Conservation (phyloP, 352 stramenopile species). For the Phytophthora multivora region DNA sequence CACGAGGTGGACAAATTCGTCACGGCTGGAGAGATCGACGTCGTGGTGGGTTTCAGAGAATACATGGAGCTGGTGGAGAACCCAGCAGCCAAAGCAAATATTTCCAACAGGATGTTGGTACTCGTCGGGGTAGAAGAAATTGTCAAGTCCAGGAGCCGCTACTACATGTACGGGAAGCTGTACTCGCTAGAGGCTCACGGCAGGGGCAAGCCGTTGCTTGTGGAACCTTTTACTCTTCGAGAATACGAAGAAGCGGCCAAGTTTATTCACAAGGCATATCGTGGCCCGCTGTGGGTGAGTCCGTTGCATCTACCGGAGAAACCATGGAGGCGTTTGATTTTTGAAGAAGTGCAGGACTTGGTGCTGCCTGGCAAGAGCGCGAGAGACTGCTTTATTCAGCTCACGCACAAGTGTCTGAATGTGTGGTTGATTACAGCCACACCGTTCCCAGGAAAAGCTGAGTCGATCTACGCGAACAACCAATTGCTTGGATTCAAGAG, state of each 20-base stretch:
- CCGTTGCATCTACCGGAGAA: constrained; percentile 68
- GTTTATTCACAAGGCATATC: constrained; percentile 85
- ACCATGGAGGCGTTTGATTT: constrained; percentile 79
- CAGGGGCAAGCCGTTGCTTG: constrained; percentile 39
- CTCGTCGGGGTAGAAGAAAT: constrained; percentile 81
- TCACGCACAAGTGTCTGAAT: constrained; percentile 74
- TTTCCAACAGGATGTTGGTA: constrained; percentile 84
- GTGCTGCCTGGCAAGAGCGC: constrained; percentile 71
- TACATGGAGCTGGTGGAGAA: constrained; percentile 58
- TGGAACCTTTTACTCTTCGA: constrained; percentile 50
- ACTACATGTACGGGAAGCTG: constrained; percentile 68
- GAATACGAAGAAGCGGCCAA: constrained; percentile 80
- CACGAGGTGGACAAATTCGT: constrained; percentile 83
- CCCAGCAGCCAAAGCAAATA: constrained; percentile 26
- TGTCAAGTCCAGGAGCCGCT: constrained; percentile 58
- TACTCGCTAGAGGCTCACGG: constrained; percentile 49
- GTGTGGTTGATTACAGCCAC: constrained; percentile 89
- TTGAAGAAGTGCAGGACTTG: constrained; percentile 89
- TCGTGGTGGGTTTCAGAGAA: constrained; percentile 61
- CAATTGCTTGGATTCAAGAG: constrained; percentile 85
- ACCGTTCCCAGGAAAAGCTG: constrained; percentile 77
- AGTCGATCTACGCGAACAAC: constrained; percentile 90
- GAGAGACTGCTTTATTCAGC: constrained; percentile 86
- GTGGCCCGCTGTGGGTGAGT: constrained; percentile 70
- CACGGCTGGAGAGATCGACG: constrained; percentile 63